Percentiles rank a stretch among this genome's conserved stretches.
Conservation (phyloP, 2,329 filamentous ascomycete genomes). For the Diaporthe capsici region DNA sequence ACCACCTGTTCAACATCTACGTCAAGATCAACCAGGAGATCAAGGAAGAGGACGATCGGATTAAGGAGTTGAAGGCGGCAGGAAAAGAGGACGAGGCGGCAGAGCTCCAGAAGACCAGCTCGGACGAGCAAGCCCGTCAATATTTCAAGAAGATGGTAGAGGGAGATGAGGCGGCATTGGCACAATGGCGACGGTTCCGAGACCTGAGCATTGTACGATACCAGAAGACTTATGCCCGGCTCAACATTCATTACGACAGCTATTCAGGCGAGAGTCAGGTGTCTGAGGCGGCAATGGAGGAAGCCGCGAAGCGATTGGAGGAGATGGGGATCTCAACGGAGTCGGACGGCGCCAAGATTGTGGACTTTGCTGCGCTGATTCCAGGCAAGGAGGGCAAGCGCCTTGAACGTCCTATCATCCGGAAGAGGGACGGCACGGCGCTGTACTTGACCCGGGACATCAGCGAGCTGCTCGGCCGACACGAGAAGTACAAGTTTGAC, state of each 20-base stretch:
- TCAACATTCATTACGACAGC: slow-evolving; percentile 80
- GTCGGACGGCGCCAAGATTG: slow-evolving; percentile 78
- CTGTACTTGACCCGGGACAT: slow-evolving; percentile 86
- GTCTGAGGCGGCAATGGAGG: slow-evolving; percentile 75
- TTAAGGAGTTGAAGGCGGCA: slow-evolving; percentile 69
- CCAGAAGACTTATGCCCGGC: slow-evolving; percentile 76
- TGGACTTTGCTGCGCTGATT: slow-evolving; percentile 79
- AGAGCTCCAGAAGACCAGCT: slow-evolving; percentile 62
- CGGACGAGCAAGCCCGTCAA: slow-evolving; percentile 81
- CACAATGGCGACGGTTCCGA: slow-evolving; percentile 76
- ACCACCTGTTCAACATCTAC: slow-evolving; percentile 86
- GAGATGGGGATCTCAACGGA: slow-evolving; percentile 77
- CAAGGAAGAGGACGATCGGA: slow-evolving; percentile 75
- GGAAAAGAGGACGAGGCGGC: slow-evolving; percentile 65
- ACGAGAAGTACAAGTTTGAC: slow-evolving; percentile 76
- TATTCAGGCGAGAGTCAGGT: slow-evolving; percentile 85
- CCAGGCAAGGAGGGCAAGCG: slow-evolving; percentile 77
- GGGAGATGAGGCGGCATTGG: slow-evolving; percentile 71
- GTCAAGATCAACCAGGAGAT: slow-evolving; percentile 81
- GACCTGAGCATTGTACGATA: slow-evolving; percentile 78
- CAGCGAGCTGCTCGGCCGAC: slow-evolving; percentile 77
- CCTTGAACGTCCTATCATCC: slow-evolving; percentile 78
- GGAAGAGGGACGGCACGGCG: slow-evolving; percentile 81
- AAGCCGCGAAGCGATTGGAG: slow-evolving; percentile 72
- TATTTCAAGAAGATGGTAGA: slow-evolving; percentile 82